A percentile compares a stretch with the other conserved stretches of the same genome.
Evolutionary conservation across 2,329 filamentous ascomycete species (phyloP).

Genomic region (Cercospora sp.): DNA sequence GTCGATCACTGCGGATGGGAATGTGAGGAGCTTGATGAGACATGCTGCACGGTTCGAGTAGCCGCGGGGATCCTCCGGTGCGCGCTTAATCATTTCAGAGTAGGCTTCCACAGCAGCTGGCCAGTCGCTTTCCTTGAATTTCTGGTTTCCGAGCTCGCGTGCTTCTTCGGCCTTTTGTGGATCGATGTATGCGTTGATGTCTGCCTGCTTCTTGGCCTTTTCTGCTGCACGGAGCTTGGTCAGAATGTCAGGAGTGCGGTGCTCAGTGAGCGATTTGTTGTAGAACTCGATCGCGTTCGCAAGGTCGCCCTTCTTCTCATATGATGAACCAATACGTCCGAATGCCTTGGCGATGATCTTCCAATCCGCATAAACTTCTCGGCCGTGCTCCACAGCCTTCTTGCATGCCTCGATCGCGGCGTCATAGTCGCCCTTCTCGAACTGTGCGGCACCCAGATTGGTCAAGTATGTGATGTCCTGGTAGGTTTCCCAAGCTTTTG

Average conservation of each 20-base stretch:
- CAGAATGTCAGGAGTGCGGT: slow-evolving; percentile 91
- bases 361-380: slow-evolving; percentile 89
- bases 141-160: slow-evolving; percentile 88
- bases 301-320: slow-evolving; percentile 86
- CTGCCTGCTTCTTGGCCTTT: slow-evolving; percentile 76
- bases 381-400: slow-evolving; percentile 85
- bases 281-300: slow-evolving; percentile 81
- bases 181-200: slow-evolving; percentile 80
- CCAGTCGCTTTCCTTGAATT: slow-evolving; percentile 97
- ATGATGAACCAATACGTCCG: slow-evolving; percentile 87
- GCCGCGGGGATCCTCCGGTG: slow-evolving; percentile 86
- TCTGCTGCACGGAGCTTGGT: slow-evolving; percentile 89
- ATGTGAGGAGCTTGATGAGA: slow-evolving; percentile 93
- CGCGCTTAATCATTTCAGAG: slow-evolving; percentile 93
- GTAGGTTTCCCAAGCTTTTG: slow-evolving; percentile 87
- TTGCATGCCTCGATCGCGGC: slow-evolving; percentile 83
- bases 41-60: slow-evolving; percentile 98
- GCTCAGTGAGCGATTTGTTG: slow-evolving; percentile 91
- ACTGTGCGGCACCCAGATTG: slow-evolving; percentile 90
- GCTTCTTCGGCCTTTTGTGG: slow-evolving; percentile 92
- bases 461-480: slow-evolving; percentile 98
- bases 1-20: slow-evolving; percentile 89
- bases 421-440: slow-evolving; percentile 93
- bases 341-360: slow-evolving; percentile 98
- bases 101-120: slow-evolving; percentile 92